Percentiles rank a stretch among this genome's conserved stretches.
These are phyloP conservation scores for Immersiella caudata DNA, from an alignment of 495 filamentous ascomycete species.

Conservation along the genomic window DNA sequence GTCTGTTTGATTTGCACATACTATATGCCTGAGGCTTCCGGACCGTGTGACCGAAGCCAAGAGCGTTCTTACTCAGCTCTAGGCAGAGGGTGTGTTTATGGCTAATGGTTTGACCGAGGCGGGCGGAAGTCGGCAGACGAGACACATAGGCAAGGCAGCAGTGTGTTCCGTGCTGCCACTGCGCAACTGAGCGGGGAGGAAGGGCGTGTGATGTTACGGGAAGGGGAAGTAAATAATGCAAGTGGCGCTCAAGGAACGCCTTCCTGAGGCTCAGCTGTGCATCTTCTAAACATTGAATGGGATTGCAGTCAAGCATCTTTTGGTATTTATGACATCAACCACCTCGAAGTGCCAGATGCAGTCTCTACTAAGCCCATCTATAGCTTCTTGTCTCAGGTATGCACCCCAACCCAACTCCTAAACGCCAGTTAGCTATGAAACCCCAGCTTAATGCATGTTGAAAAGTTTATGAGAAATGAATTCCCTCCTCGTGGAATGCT, in stretches of 20 bases:
- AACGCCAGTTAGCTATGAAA: slow-evolving; percentile 2
- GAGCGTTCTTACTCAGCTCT: neutral
- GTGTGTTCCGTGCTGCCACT: neutral
- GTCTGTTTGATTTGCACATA: no score
- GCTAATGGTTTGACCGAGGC: neutral
- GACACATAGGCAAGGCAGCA: neutral
- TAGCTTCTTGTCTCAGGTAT: neutral
- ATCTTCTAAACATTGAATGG: no score
- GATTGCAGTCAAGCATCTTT: no score
- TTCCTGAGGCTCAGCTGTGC: no score
- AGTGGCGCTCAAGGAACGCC: no score
- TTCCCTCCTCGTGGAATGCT: slow-evolving; percentile 82
- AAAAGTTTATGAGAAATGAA: slow-evolving; percentile 81
- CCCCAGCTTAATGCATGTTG: neutral
- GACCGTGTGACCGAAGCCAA: neutral
- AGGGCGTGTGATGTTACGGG: no score
- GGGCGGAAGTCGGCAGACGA: neutral
- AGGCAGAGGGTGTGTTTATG: neutral
- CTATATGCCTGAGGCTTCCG: no score
- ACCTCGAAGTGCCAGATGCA: neutral
- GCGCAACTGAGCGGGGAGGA: no score
- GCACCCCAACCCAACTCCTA: neutral
- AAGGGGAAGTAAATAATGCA: no score
- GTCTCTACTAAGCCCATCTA: neutral
- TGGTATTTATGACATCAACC: no score